Evolutionary conservation across 495 filamentous ascomycete species (phyloP), one percentile per base, ranked within the genome.

Genomic region (Cladorrhinum samala): DNA sequence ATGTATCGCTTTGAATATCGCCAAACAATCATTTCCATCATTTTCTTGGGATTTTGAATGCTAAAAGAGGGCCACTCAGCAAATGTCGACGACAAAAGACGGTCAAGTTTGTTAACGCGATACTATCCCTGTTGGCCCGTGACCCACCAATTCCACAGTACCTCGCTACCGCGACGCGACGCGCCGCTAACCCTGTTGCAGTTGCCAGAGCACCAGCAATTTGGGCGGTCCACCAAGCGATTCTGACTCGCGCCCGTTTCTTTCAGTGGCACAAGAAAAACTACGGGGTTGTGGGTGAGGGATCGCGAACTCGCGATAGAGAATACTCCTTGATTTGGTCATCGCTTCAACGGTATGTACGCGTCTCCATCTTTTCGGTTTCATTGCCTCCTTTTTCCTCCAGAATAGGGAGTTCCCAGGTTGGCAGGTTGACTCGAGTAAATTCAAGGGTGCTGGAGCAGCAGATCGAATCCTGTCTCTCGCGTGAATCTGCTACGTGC

Each of bases 91-190:
- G 27, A 11, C 21, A 41, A 36, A 37, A 23, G 18, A 36, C 23
- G 27, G 21, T 14, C 17, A 33, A 46, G 23, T 9, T 18, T 47
- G 59, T 52, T 65, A 62, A 52, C 50, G 46, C 40, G 43, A 23
- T 57, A 62, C 61, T 36, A 13, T 11, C 43, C 39, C 3, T 8
- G 2, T 16, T 33, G 21, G n/a, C 18, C 19, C 14, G 4, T 9
- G 14, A 40, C 13, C 21, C 25, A 20, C 21, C 25, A 24, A 9
- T 14, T 16, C 20, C 14, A 9, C 4, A 18, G 62, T 65, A 62
- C 52, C 49, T 3, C 38, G 33, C 47, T 65, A 65, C 54, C 59
- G 62, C 59, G 57, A 53, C 59, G 62, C 59, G 57, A 53, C 36
- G 17, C 13, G 19, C 56, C 53, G 56, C 62, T 65, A 65, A 49